Conservation (phyloP, 179 eudicot genomes). For the Patellifolia procumbens region DNA sequence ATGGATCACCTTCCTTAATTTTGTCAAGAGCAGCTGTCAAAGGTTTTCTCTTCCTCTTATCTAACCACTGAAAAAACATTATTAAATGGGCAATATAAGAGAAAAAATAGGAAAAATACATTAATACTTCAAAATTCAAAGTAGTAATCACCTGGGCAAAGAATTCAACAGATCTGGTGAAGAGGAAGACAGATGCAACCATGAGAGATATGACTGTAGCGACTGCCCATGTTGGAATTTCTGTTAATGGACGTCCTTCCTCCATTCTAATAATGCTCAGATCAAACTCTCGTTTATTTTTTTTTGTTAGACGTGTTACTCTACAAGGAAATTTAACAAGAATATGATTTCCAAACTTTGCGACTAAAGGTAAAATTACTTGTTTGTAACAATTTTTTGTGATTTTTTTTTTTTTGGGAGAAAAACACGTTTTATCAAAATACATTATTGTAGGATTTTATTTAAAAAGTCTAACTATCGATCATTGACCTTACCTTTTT, state of each 20-base stretch:
- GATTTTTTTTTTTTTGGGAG: too few species aligned
- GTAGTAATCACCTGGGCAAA: constrained; percentile 47
- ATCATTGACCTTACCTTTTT: too few species aligned
- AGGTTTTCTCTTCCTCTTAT: constrained; percentile 67
- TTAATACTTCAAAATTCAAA: not conserved
- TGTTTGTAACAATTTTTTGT: too few species aligned
- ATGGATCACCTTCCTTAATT: constrained; percentile 68
- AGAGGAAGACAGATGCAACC: constrained; percentile 48
- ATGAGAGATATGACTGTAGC: constrained; percentile 60
- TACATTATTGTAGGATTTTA: too few species aligned
- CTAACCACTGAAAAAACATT: constrained; percentile 55
- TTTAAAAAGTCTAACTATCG: too few species aligned
- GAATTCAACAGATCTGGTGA: constrained; percentile 43
- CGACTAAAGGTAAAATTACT: too few species aligned
- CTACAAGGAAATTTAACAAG: too few species aligned
- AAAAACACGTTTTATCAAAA: too few species aligned
- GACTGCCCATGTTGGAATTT: constrained; percentile 84
- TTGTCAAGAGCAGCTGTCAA: constrained; percentile 63
- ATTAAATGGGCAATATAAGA: not conserved
- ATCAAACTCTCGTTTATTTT: constrained; percentile 1
- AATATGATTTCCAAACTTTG: too few species aligned
- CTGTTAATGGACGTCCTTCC: constrained; percentile 51
- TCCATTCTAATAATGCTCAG: constrained; percentile 10
- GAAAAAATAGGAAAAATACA: not conserved
- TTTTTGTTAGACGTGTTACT: not conserved